Evolutionary conservation across 2,329 filamentous ascomycete species (phyloP).

Genomic region (Apiospora koreana): DNA sequence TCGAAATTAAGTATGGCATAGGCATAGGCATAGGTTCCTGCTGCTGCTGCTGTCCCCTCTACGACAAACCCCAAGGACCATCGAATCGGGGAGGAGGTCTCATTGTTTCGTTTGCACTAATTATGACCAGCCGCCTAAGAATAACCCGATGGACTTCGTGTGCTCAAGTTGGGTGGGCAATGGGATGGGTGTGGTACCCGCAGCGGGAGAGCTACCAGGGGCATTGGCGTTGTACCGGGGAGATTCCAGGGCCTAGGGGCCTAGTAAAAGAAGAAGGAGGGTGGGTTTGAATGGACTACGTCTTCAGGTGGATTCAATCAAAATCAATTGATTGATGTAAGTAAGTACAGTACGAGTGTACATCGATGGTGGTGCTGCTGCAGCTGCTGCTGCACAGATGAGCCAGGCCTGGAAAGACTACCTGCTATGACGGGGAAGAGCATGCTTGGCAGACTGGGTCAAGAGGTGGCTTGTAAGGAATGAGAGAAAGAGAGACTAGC

Average conservation of each 20-base stretch:
- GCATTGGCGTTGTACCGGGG: neutral
- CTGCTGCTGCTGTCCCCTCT: neutral
- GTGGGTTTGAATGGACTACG: neutral
- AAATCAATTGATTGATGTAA: neutral
- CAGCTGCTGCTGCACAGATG: too few species aligned
- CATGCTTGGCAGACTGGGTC: neutral
- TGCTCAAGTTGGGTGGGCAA: neutral
- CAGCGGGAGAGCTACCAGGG: conserved; percentile 6
- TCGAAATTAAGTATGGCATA: neutral
- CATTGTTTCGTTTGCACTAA: conserved; percentile 6
- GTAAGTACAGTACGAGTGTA: neutral
- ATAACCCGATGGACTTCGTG: neutral
- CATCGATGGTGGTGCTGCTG: too few species aligned
- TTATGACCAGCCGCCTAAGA: neutral
- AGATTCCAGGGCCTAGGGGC: neutral
- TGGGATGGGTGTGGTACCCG: neutral
- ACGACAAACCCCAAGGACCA: neutral
- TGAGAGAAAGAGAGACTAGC: neutral
- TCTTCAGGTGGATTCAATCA: neutral
- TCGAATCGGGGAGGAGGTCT: conserved; percentile 2
- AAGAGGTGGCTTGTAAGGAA: neutral
- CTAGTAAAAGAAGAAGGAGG: neutral
- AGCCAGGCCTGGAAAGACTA: neutral
- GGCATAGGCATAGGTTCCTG: too few species aligned
- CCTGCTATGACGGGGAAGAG: neutral